Base-by-base conservation (phyloP, 768 basidiomycete species). In the Amanita exitialis region DNA sequence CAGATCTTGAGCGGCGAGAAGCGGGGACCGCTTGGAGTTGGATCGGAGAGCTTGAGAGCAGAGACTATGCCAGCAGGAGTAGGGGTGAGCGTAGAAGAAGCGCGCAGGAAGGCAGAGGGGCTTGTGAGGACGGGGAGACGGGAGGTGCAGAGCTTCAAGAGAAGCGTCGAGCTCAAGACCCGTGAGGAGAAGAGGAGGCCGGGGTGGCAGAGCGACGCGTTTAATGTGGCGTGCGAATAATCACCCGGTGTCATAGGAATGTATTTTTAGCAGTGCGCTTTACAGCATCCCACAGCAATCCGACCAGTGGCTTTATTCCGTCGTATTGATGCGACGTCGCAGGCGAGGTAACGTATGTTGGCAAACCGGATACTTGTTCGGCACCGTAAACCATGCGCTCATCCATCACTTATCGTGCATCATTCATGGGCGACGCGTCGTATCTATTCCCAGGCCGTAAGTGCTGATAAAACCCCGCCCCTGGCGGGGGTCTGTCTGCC, bases 1-100 rank as follows among this genome's bases (percentile, higher is more conserved):
- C 86, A 88, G 69, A 77, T 88, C 28, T 62, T 88, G 25, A 64
- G 75, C 23, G 80, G 83, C 0, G 75, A 80, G 54, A 86, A 88
- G 70, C 72, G 68, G 3, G 86, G 85, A 0, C 86, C 86, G 0
- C 58, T 79, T 32, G 85, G 79, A 2, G 79, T 69, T 1, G 71
- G 70, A 4, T 71, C 79, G 2, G 74, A 70, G 56, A 61, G 62
- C 9, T 42, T 77, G 2, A 61, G 53, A 38, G 12, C 32, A 4
- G 67, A 77, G 47, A 69, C 64, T 3, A 52, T 70, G 13, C 55
- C 58, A 51, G 58, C 57, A 49, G 58, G 71, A 4, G 61, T 57
- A 0, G 68, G 64, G 7, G 56, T 59, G 23, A 64, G 60, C 34
- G 53, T 62, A 0, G 56, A 59, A 34, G 62, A 41, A 10, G 36